Conservation (phyloP, 106 monocot genomes). For the Dendrobium chrysotoxum region DNA sequence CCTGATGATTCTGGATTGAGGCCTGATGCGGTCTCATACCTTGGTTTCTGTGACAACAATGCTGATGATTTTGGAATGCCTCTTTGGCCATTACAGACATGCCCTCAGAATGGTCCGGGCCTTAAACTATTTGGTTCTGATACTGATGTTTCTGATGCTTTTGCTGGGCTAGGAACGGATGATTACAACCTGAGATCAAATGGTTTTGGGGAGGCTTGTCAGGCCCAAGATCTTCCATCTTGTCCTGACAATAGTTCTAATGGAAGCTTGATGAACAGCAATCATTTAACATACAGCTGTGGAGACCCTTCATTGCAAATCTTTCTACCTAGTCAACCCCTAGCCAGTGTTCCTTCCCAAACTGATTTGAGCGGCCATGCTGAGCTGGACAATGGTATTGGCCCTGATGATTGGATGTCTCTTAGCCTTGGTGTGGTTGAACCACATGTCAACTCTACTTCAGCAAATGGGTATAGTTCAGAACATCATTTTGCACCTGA, state of each 20-base stretch:
- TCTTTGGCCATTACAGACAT: slow-evolving; percentile 38
- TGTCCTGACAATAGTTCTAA: slow-evolving; percentile 33
- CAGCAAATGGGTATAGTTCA: slow-evolving; percentile 23
- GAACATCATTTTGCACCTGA: slow-evolving; percentile 22
- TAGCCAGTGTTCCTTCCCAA: slow-evolving; percentile 21
- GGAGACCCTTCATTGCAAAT: slow-evolving; percentile 72
- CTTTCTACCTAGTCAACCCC: slow-evolving; percentile 57
- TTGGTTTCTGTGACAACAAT: slow-evolving; percentile 37
- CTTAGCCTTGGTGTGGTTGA: slow-evolving; percentile 51
- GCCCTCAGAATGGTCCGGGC: slow-evolving; percentile 30
- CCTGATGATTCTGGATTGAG: slow-evolving; percentile 34
- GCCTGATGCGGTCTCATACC: slow-evolving; percentile 12
- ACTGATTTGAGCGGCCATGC: slow-evolving; percentile 21
- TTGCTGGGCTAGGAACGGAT: slow-evolving; percentile 24
- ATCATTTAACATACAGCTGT: slow-evolving; percentile 53
- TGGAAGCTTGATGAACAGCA: slow-evolving; percentile 47
- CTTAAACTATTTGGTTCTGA: slow-evolving; percentile 59
- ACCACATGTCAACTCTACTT: slow-evolving; percentile 18
- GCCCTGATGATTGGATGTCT: slow-evolving; percentile 70
- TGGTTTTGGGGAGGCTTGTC: slow-evolving; percentile 23
- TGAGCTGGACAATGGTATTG: slow-evolving; percentile 31
- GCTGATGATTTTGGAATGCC: slow-evolving; percentile 49
- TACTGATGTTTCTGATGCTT: slow-evolving; percentile 27
- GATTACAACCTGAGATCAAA: slow-evolving; percentile 4
- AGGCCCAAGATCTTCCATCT: slow-evolving; percentile 13